Conservation (phyloP, 2,329 filamentous ascomycete species). For the Berkeleyomyces rouxiae region DNA sequence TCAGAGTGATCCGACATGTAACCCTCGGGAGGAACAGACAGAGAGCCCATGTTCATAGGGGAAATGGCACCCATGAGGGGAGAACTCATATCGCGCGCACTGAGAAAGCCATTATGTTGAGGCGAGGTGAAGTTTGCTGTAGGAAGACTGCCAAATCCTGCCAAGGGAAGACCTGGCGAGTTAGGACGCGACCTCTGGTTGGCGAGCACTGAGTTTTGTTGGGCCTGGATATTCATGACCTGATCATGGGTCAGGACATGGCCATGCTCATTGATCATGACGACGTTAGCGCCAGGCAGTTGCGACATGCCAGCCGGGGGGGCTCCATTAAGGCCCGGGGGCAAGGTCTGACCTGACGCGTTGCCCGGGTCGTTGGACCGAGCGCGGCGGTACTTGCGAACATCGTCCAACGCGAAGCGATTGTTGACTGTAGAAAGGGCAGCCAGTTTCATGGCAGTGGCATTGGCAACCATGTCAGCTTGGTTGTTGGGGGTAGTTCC, state of each 20-base stretch:
- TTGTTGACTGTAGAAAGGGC: slow-evolving; percentile 97
- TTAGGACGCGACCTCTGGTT: slow-evolving; percentile 70
- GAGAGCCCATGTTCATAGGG: slow-evolving; percentile 53
- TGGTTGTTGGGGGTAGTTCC: slow-evolving; percentile 41
- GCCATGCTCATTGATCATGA: slow-evolving; percentile 90
- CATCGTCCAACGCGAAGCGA: slow-evolving; percentile 88
- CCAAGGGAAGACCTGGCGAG: slow-evolving; percentile 71
- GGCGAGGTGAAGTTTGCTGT: slow-evolving; percentile 69
- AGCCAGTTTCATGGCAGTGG: slow-evolving; percentile 96
- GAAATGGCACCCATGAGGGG: slow-evolving; percentile 55
- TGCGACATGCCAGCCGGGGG: slow-evolving; percentile 37
- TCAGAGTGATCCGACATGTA: slow-evolving; percentile 92
- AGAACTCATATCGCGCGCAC: slow-evolving; percentile 64
- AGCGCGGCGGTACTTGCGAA: slow-evolving; percentile 84
- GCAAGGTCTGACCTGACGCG: slow-evolving; percentile 29
- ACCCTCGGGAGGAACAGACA: slow-evolving; percentile 58
- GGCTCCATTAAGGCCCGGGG: slow-evolving; percentile 14
- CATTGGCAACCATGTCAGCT: slow-evolving; percentile 96
- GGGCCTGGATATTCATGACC: slow-evolving; percentile 62
- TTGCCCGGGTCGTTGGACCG: slow-evolving; percentile 61
- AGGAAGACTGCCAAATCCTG: slow-evolving; percentile 5
- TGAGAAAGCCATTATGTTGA: slow-evolving; percentile 86
- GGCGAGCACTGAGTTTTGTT: slow-evolving; percentile 40
- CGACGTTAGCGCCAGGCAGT: slow-evolving; percentile 57
- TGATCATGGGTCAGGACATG: slow-evolving; percentile 77